Evolutionary conservation across 1,139 yeast genomes (phyloP), one percentile per base, ranked within the genome.

Genomic region (Suhomyces terraborum): DNA sequence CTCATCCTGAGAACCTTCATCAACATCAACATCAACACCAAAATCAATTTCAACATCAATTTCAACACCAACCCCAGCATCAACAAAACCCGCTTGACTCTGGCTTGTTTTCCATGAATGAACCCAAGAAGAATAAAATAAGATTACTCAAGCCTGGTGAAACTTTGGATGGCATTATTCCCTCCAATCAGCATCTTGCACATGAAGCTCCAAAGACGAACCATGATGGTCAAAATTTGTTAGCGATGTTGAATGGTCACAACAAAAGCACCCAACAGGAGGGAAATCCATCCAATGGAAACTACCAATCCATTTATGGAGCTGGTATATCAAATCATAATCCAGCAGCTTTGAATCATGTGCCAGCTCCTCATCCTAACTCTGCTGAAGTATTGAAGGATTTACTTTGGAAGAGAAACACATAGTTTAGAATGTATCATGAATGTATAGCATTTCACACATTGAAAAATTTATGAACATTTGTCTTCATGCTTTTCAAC

Each of bases 131-230:
- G 43, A 52, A 53, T 16, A 55, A 49, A 29, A 50, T 64, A 22
- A 55, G 62, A 41, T 50, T 66, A 20, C 54, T 64, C 29, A 64
- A 59, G 36, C 66, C 66, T 8, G 69, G 69, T 3, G 64, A 66
- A 44, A 45, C 57, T 8, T 52, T 64, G 29, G 32, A 30, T 7
- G 10, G 18, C 7, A 14, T 30, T 4, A 55, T 48, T 16, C 30
- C 54, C 20, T 19, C 37, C 23, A 17, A 38, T 16, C 27, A 24
- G 14, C 16, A 21, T 4, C 13, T 4, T 6, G 30, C 16, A 14
- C 40, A 13, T 12, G 36, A 35, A 13, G 18, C 40, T 14, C 17
- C 37, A 4, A 26, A 36, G 6, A 13, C 46, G 8, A 48, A 51
- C 22, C 26, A 34, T 4, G 49, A 48, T 16, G 56, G 54, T 3